Evolutionary conservation across 306 rosid genomes (phyloP), one percentile per base, ranked within the genome.

Genomic region (Hippophae tibetana): DNA sequence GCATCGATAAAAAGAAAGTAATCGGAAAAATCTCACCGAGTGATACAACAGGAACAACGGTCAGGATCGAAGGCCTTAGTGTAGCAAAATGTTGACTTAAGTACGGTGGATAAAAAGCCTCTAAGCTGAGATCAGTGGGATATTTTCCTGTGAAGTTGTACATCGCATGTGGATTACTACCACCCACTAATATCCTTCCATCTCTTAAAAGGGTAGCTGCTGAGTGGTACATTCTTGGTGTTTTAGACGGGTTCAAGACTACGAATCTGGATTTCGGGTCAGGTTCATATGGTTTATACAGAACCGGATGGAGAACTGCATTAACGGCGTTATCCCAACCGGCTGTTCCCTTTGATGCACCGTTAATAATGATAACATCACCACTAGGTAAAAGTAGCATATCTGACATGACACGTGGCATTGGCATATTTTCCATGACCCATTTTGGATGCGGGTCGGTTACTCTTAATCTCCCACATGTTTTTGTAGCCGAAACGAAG

Each of bases 201-300:
- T 90, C 84, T n/a, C 87, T 84, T 43, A 90, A 68, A 71, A 90
- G 78, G 45, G 74, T 56, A 26, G 96, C 96, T 1, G 95, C 70
- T 6, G 93, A 92, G 51, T 87, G 98, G 52, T 85, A 76, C 87
- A 92, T 65, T 76, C 98, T 79, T 0, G 96, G 79, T 47, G 87
- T 80, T 57, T 66, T 79, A 9, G 89, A 83, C 9, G 79, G 58
- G 41, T 46, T 67, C 10, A 83, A 82, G 59, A 81, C 46, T 2
- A 63, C 62, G 67, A 92, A 92, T 54, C 98, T 80, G 3, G 38
- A 31, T 31, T 31, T 31, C 38, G 38, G 38, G 38, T 31, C 38
- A 31, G 38, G 38, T 31, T 31, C 38, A 31, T 31, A 31, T 31
- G 38, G 38, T 31, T 31, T 31, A 31, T 31, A 31, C 38, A 31